phyloP scores from a whole-genome alignment of 78 protist species.

The Pigoraptor vietnamica region DNA sequence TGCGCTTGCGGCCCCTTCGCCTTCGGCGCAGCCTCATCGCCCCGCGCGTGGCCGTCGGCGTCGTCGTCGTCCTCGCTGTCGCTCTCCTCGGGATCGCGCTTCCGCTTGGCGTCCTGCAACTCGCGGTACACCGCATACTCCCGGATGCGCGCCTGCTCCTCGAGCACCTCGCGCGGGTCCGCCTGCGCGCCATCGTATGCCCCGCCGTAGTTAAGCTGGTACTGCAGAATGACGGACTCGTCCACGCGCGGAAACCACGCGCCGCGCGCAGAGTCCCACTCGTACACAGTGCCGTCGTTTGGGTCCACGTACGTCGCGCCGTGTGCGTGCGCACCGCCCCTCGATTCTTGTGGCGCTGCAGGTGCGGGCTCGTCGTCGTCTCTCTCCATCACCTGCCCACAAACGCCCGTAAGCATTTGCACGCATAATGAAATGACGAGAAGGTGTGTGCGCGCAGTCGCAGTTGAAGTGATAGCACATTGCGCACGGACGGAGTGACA shows the following conservation, averaged over 20 bases:
- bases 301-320: not conserved
- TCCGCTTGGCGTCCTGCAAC: not conserved
- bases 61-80: no score
- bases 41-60: not conserved
- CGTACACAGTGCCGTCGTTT: not conserved
- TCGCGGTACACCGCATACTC: not conserved
- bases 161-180: not conserved
- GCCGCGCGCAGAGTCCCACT: not conserved
- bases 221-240: not conserved
- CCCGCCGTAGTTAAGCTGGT: not conserved
- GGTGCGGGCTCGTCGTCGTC: not conserved
- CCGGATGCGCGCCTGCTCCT: not conserved
- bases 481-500: no score
- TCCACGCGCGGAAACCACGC: slow-evolving; percentile 14
- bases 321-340: not conserved
- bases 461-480: no score
- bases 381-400: no score
- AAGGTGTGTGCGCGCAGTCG: no score
- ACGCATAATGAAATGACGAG: no score
- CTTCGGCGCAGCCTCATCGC: not conserved
- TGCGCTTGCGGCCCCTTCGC: no score
- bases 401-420: no score
- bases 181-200: not conserved
- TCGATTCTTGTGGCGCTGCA: not conserved
- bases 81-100: not conserved